Base-by-base conservation (phyloP, 306 rosid genomes). In the Citrullus mucosospermus region DNA sequence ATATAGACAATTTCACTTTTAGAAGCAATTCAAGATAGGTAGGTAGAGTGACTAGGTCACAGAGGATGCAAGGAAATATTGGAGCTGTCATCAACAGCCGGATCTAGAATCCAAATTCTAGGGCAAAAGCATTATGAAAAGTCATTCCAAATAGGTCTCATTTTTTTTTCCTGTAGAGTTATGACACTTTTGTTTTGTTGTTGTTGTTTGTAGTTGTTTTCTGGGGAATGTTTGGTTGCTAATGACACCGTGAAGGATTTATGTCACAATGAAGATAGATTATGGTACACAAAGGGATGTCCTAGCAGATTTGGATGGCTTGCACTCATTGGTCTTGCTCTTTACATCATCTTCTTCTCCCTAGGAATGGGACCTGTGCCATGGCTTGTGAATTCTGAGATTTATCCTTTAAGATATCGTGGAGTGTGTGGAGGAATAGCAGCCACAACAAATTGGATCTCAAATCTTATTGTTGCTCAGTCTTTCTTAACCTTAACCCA, bases 331-430 rank as follows among this genome's bases (percentile, higher is more conserved):
- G 79, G 88, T 8, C 87, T 93, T 4, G 97, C 90, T 72, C 18
- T 90, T 25, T 91, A 93, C 76, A 91, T 91, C 17, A 80, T 93
- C 4, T 68, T 78, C 6, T 93, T 90, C 60, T 82, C 97, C 0
- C 98, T 95, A 1, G 98, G 98, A 43, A 88, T 93, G 87, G 97
- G 96, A 76, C 88, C 93, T 0, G 88, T 86, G 5, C 98, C 98
- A 2, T 93, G 97, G 98, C 82, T 93, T 62, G 85, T 93, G 38
- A 91, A 91, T 78, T 85, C 93, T 0, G 96, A 93, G 90, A 88
- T 93, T 13, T 93, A 93, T 55, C 98, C 97, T 0, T 56, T 87
- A 78, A 87, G 85, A 51, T 91, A 86, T 81, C 79, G 95, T 79
- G 97, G 98, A 0, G 34, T 84, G 6, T 88, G 94, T 39, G 98